phyloP scores from a whole-genome alignment of 192 early-diverging fungal species.

The Pilaira anomala region DNA sequence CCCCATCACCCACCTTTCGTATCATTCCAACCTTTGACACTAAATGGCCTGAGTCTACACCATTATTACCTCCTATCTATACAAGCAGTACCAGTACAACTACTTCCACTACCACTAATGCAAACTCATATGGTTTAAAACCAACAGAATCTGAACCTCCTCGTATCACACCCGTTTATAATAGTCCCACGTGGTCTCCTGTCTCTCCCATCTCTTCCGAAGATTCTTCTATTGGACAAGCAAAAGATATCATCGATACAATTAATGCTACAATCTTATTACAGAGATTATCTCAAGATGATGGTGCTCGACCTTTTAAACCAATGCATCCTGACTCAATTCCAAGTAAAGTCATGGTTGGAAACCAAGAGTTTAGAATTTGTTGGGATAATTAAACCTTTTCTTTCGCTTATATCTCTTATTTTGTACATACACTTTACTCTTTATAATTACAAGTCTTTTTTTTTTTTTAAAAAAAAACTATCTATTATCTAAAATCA shows the following conservation, averaged over 20 bases:
- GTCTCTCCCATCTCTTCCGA: not conserved
- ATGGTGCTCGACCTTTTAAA: slow-evolving; percentile 39
- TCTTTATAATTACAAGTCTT: too few species aligned
- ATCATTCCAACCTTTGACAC: slow-evolving; percentile 11
- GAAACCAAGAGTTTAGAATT: slow-evolving; percentile 25
- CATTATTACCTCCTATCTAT: slow-evolving; percentile 3
- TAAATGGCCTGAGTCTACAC: not conserved
- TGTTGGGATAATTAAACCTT: slow-evolving; percentile 17
- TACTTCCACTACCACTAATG: too few species aligned
- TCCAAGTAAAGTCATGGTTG: slow-evolving; percentile 26
- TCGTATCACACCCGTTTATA: not conserved
- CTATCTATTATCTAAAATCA: too few species aligned
- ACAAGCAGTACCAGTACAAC: not conserved
- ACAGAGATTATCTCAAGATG: slow-evolving; percentile 48
- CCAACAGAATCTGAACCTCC: not conserved
- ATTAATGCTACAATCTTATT: slow-evolving; percentile 38
- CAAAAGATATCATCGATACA: slow-evolving; percentile 28
- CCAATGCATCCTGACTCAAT: slow-evolving; percentile 19
- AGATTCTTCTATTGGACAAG: not conserved
- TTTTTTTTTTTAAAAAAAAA: too few species aligned
- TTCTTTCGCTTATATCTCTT: too few species aligned
- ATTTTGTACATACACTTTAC: too few species aligned
- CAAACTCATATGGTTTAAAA: not conserved
- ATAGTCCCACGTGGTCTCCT: not conserved
- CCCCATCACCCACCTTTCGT: slow-evolving; percentile 23